Percentiles rank a stretch among this genome's conserved stretches.
phyloP scores from a whole-genome alignment of 129 eudicot species.

The Sambucus nigra region DNA sequence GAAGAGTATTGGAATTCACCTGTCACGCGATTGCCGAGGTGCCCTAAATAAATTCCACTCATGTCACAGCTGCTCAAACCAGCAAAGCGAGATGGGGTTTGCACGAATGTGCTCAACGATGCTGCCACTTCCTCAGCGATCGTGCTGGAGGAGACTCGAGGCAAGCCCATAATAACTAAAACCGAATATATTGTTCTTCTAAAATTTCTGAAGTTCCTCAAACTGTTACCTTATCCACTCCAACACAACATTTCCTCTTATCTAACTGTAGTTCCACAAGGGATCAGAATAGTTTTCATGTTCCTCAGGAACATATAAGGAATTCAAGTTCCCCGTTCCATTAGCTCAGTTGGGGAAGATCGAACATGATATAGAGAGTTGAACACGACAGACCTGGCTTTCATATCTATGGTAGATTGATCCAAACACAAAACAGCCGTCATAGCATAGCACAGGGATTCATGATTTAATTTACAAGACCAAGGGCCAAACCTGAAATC shows the following conservation, averaged over 20 bases:
- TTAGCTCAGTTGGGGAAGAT: no score
- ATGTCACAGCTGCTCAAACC: constrained; percentile 46
- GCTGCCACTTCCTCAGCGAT: constrained; percentile 58
- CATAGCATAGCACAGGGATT: constrained; percentile 26
- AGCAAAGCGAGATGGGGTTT: constrained; percentile 45
- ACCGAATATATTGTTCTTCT: not conserved
- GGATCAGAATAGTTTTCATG: not conserved
- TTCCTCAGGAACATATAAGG: constrained; percentile 1
- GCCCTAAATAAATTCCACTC: constrained; percentile 35
- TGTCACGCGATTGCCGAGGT: constrained; percentile 26
- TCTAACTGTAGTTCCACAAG: not conserved
- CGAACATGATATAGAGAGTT: no score
- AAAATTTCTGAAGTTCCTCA: constrained; percentile 4
- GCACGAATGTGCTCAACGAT: constrained; percentile 53
- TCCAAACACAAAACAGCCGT: constrained; percentile 29
- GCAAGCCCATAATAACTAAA: constrained; percentile 77
- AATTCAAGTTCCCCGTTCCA: no score
- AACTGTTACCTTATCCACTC: constrained; percentile 12
- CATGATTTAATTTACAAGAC: constrained; percentile 30
- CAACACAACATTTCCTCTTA: constrained; percentile 3
- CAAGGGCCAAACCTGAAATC: constrained; percentile 26
- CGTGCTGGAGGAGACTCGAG: constrained; percentile 56
- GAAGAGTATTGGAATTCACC: constrained; percentile 16
- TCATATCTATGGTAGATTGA: no score
- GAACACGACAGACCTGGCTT: no score